Base-by-base conservation (phyloP, 2,329 filamentous ascomycete species). In the Epicoccum nigrum region DNA sequence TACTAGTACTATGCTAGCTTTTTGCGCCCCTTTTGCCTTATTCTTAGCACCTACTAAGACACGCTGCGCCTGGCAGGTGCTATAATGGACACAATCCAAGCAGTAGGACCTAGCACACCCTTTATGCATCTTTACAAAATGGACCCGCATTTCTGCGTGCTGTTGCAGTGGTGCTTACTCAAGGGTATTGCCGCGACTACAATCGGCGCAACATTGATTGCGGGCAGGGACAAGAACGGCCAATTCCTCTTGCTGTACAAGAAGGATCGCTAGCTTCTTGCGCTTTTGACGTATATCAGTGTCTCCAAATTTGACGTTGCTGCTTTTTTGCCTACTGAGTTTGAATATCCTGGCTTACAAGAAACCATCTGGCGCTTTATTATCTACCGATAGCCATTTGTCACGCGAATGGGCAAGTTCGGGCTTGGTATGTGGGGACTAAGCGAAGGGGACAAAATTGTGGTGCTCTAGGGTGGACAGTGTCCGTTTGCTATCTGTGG, bases 381-480 rank as follows among this genome's bases (percentile, higher is more conserved):
- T 5, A 49, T 34, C 4, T 57, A 62, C 27, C 51, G 62, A 0
- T 40, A 53, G 19, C 44, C 48, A 2, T 62, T 62, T 33, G 23
- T 50, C 4, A 62, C 60, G 2, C 7, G 44, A 17, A 11, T 31
- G 1, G 56, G 60, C 2, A 45, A 16, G 8, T 30, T 63, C 34
- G 60, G 58, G 4, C 35, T 62, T 2, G 60, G 60, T 7, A 54
- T 55, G 8, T 34, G 34, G 2, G 39, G 42, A 3, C 16, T 40
- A 12, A 38, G 33, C 20, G 35, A 30, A 15, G 58, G 53, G 3
- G 62, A 64, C 46, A 9, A 16, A 8, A 40, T 64, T 4, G 56
- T 51, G 12, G 51, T 59, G 23, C 38, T 62, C 7, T 63, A 53
- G 55, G 60, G 60, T 7, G 53, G 50, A 1, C 60, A 63, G 43